Evolutionary conservation across 2,329 filamentous ascomycete genomes (phyloP).

Genomic region (Cucurbitaria berberidis): DNA sequence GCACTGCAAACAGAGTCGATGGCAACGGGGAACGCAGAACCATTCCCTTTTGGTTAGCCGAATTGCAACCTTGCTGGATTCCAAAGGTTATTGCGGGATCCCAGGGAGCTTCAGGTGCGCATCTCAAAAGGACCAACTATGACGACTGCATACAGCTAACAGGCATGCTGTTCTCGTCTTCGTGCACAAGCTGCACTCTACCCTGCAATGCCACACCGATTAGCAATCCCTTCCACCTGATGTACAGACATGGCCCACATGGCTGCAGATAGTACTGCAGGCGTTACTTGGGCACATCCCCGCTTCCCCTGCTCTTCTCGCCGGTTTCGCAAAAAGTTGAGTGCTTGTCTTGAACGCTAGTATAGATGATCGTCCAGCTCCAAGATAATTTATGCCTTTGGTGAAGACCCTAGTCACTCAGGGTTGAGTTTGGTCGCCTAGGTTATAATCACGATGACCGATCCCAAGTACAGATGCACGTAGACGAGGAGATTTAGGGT

Average conservation of each 20-base stretch:
- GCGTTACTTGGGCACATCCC: conserved; percentile 1
- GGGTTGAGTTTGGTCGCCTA: neutral
- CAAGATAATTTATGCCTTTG: neutral
- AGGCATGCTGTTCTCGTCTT: neutral
- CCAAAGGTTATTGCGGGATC: neutral
- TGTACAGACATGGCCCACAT: neutral
- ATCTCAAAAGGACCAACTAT: neutral
- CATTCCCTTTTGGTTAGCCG: neutral
- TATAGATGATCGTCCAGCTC: neutral
- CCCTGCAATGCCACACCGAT: neutral
- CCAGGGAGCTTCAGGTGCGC: neutral
- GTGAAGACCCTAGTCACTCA: neutral
- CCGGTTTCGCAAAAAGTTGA: neutral
- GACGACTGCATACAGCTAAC: neutral
- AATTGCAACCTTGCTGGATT: neutral
- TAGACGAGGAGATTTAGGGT: neutral
- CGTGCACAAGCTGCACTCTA: neutral
- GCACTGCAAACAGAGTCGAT: neutral
- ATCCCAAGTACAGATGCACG: neutral
- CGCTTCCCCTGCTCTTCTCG: neutral
- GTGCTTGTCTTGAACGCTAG: neutral
- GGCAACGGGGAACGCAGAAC: neutral
- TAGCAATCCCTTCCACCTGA: neutral
- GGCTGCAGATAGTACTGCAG: neutral
- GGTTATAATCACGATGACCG: neutral